Evolutionary conservation across 805 yeast genomes (phyloP), one percentile per base, ranked within the genome.

Genomic region (Metschnikowia corniflorae): DNA sequence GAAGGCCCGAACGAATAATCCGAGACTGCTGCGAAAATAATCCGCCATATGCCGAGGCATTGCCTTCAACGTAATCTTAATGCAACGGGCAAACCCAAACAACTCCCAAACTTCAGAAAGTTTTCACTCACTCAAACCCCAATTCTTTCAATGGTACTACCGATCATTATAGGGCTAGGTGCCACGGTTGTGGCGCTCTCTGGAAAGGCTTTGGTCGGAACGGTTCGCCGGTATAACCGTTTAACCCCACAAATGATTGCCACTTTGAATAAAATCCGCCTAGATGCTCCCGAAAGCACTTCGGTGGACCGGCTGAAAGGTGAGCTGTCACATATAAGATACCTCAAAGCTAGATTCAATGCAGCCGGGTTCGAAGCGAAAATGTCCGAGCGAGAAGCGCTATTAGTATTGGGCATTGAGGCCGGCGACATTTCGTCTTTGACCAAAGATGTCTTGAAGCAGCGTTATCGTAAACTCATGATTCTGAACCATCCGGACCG

Each of bases 371-470:
- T 68, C 31, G 47, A 43, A 13, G 50, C 48, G 17, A 60, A 58
- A 24, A 67, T 68, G 71, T 64, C 71, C 1, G 73, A 68, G 39
- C 59, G 59, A 34, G 73, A 68, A 42, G 73, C 73, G 6, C 51
- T 68, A 8, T 44, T 57, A 21, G 51, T 66, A 2, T 41, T 68
- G 47, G 73, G 73, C 1, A 66, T 68, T 6, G 65, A 65, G 35
- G 70, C 67, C 7, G 56, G 54, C 29, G 71, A 65, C 23, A 68
- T 68, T 26, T 25, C 51, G 16, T 19, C 33, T 13, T 43, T 65
- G 19, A 52, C 57, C 17, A 41, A 47, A 29, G 52, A 57, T 36
- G 32, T 47, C 14, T 43, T 68, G 29, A 55, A 59, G 33, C 54
- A 58, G 20, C 49, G 69, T 26, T 68, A 67, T 46, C 43, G 73